Evolutionary conservation across 2,329 filamentous ascomycete genomes (phyloP).

Genomic region (Fusarium humuli): DNA sequence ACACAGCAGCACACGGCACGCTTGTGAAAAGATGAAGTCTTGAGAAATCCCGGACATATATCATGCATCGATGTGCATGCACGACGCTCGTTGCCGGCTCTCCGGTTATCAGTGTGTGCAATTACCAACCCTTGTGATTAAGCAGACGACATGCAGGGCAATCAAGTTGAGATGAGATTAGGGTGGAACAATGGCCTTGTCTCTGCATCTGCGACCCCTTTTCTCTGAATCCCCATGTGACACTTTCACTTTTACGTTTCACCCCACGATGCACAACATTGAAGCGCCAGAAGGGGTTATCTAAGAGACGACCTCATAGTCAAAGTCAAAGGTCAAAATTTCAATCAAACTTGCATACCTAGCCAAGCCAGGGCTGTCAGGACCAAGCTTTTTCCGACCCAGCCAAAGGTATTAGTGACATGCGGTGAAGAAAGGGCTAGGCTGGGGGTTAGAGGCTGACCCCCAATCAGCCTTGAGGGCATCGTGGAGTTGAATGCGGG

Average conservation of each 20-base stretch:
- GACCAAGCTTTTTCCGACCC: slow-evolving; percentile 24
- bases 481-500: slow-evolving; percentile 46
- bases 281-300: slow-evolving; percentile 17
- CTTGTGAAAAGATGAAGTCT: slow-evolving; percentile 4
- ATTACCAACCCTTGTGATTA: slow-evolving; percentile 5
- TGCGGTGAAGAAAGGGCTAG: slow-evolving; percentile 42
- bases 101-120: neutral
- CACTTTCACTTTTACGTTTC: slow-evolving; percentile 15
- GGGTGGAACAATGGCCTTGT: neutral
- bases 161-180: slow-evolving; percentile 2
- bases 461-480: slow-evolving; percentile 37
- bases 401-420: slow-evolving; percentile 34
- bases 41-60: slow-evolving; percentile 13
- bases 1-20: slow-evolving; percentile 9
- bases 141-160: neutral
- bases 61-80: slow-evolving; percentile 28
- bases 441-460: slow-evolving; percentile 3
- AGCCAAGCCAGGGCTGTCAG: slow-evolving; percentile 18
- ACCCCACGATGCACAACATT: slow-evolving; percentile 22
- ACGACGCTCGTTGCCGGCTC: slow-evolving; percentile 5
- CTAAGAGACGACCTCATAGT: slow-evolving; percentile 7
- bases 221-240: slow-evolving; percentile 22
- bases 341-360: slow-evolving; percentile 39
- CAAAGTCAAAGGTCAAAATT: slow-evolving; percentile 1
- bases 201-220: slow-evolving; percentile 1